Evolutionary conservation across 306 rosid genomes (phyloP).

Genomic region (Trichosanthes truncata): DNA sequence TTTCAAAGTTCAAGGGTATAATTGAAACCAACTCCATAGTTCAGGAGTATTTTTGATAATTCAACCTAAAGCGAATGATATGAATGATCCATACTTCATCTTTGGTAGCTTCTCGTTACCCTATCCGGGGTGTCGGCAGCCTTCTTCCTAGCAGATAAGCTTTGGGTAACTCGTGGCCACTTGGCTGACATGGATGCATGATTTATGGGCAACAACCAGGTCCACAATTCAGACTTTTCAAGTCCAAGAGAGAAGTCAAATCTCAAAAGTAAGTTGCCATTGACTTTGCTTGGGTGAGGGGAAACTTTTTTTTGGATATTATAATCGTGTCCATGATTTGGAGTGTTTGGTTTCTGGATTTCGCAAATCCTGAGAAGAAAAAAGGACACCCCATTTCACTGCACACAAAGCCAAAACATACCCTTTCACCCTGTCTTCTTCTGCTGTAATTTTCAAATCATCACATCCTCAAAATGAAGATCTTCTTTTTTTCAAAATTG

Average conservation of each 20-base stretch:
- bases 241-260: neutral
- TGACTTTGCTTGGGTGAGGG: neutral
- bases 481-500: neutral
- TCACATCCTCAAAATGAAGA: neutral
- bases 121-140: neutral
- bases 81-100: neutral
- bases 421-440: neutral
- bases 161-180: neutral
- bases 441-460: neutral
- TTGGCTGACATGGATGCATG: neutral
- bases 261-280: neutral
- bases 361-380: neutral
- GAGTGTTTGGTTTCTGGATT: slow-evolving; percentile 8
- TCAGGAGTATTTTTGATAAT: no score
- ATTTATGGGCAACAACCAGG: no score
- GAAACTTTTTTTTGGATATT: neutral
- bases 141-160: neutral
- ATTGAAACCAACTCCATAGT: no score
- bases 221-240: neutral
- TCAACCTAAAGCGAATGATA: neutral
- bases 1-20: no score
- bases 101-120: neutral
- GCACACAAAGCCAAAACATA: neutral
- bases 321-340: neutral
- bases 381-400: neutral